Evolutionary conservation across 2,329 filamentous ascomycete genomes (phyloP).

Genomic region (Madurella mycetomatis): DNA sequence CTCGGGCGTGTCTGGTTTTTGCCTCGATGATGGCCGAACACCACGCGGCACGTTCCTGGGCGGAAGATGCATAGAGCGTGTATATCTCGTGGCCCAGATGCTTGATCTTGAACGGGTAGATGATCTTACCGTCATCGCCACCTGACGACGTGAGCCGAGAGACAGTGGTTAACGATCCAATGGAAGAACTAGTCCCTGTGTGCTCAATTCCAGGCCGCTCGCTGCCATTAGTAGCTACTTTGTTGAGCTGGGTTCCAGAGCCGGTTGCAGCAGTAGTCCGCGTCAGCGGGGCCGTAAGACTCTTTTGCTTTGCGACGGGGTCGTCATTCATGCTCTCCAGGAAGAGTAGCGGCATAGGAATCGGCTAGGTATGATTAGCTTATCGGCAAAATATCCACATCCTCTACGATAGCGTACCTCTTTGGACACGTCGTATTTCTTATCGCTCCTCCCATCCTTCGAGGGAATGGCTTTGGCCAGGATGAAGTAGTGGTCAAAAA

Average conservation of each 20-base stretch:
- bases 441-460: conserved; percentile 66
- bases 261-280: conserved; percentile 56
- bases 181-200: conserved; percentile 62
- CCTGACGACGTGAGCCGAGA: conserved; percentile 39
- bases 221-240: conserved; percentile 47
- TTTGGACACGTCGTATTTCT: conserved; percentile 92
- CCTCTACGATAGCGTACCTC: conserved; percentile 46
- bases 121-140: conserved; percentile 69
- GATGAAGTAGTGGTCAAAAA: conserved; percentile 96
- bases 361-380: conserved; percentile 52
- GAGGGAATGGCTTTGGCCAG: conserved; percentile 73
- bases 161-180: conserved; percentile 44
- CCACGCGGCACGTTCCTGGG: conserved; percentile 78
- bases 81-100: conserved; percentile 93
- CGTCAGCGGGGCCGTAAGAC: conserved; percentile 59
- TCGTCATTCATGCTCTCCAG: conserved; percentile 92
- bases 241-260: conserved; percentile 55
- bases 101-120: conserved; percentile 94
- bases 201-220: conserved; percentile 62
- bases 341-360: conserved; percentile 93
- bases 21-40: conserved; percentile 90
- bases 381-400: background rate
- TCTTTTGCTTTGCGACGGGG: conserved; percentile 77
- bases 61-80: conserved; percentile 77
- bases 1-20: conserved; percentile 87